These are phyloP conservation scores for Pseudogymnoascus sp. DNA, from an alignment of 2,329 filamentous ascomycete species.

Conservation along the genomic window DNA sequence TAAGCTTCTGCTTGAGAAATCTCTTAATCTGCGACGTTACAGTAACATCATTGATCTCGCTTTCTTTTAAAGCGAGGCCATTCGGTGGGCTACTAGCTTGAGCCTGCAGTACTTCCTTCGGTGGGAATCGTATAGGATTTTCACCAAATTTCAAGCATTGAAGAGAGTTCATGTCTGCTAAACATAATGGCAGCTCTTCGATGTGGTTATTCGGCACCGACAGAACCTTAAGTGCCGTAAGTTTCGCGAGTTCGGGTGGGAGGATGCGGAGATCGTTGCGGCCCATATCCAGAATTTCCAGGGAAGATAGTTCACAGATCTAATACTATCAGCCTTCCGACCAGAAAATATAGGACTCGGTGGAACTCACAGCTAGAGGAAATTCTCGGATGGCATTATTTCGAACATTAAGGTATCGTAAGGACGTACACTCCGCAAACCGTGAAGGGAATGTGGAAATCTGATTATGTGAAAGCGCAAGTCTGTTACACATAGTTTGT, in stretches of 20 bases:
- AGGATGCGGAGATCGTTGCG: conserved; percentile 74
- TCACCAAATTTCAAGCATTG: conserved; percentile 85
- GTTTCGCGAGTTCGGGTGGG: conserved; percentile 68
- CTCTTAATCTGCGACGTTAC: conserved; percentile 55
- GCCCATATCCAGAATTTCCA: conserved; percentile 90
- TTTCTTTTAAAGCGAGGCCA: conserved; percentile 49
- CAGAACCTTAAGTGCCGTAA: conserved; percentile 81
- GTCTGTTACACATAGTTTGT: conserved; percentile 36
- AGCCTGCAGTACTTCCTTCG: conserved; percentile 57
- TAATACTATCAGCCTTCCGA: conserved; percentile 29
- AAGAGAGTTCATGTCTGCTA: conserved; percentile 83
- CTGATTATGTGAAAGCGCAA: conserved; percentile 75
- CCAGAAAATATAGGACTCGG: background rate
- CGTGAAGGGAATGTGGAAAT: conserved; percentile 60
- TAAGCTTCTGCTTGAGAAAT: conserved; percentile 42
- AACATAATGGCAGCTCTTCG: conserved; percentile 69
- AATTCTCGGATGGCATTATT: conserved; percentile 66
- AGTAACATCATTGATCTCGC: conserved; percentile 53
- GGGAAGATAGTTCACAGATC: conserved; percentile 76
- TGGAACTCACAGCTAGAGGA: conserved; percentile 48
- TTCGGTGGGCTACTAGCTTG: conserved; percentile 47
- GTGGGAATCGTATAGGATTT: conserved; percentile 76
- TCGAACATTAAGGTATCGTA: conserved; percentile 73
- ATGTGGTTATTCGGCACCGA: conserved; percentile 83
- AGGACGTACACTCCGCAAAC: conserved; percentile 66